A percentile compares a stretch with the other conserved stretches of the same genome.
Evolutionary conservation across 129 eudicot genomes (phyloP).

Genomic region (Escallonia rubra): DNA sequence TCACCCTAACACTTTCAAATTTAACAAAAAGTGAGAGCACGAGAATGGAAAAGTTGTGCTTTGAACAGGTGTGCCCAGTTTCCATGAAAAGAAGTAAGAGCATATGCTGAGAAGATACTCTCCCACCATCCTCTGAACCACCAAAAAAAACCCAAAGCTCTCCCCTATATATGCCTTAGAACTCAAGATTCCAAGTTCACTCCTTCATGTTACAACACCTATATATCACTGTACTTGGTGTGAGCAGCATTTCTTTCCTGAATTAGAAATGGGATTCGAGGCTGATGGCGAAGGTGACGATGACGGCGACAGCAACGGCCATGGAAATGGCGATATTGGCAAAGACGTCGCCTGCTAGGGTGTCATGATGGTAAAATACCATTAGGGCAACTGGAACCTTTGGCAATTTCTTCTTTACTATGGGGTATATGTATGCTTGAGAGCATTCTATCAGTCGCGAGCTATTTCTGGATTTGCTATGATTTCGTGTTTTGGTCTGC

Average conservation of each 20-base stretch:
- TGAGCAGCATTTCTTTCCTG: background rate
- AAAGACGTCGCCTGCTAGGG: background rate
- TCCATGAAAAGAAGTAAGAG: background rate
- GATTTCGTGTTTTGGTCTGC: too few species aligned
- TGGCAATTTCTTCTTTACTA: background rate
- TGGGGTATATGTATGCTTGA: too few species aligned
- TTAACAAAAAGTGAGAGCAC: background rate
- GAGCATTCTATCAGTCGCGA: too few species aligned
- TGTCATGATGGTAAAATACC: conserved; percentile 6
- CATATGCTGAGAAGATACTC: conserved; percentile 10
- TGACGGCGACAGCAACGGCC: background rate
- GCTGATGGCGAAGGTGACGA: background rate
- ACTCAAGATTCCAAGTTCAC: background rate
- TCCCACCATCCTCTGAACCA: background rate
- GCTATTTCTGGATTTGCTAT: too few species aligned
- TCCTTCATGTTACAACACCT: background rate
- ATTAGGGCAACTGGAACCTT: conserved; percentile 12
- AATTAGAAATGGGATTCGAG: background rate
- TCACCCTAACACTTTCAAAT: background rate
- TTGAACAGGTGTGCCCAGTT: too few species aligned
- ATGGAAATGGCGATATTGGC: background rate
- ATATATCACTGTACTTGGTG: background rate
- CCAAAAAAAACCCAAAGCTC: background rate
- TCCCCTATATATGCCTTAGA: background rate
- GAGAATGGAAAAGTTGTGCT: background rate